Conservation (phyloP, 306 rosid genomes). For the Lupinus albus region DNA sequence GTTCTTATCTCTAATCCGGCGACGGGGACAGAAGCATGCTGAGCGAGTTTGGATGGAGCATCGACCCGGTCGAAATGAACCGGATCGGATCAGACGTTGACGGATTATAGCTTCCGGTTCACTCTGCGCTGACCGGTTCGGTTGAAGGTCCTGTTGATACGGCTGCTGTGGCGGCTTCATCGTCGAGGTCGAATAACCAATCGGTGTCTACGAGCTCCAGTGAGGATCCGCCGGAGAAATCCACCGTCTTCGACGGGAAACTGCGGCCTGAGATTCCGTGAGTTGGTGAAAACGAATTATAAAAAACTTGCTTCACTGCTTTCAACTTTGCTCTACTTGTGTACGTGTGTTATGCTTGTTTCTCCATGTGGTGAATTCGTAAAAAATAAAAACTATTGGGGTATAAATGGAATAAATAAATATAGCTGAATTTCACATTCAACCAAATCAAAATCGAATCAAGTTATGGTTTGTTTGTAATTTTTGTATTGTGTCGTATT, state of each 20-base stretch:
- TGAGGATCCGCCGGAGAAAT: slow-evolving; percentile 80
- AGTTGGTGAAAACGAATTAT: slow-evolving; percentile 51
- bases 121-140: slow-evolving; percentile 39
- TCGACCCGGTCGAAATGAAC: slow-evolving; percentile 43
- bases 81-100: slow-evolving; percentile 44
- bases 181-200: slow-evolving; percentile 57
- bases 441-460: slow-evolving; percentile 47
- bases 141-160: slow-evolving; percentile 44
- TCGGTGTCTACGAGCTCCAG: slow-evolving; percentile 82
- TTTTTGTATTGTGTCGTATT: slow-evolving; percentile 42
- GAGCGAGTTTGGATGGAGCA: slow-evolving; percentile 75
- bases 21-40: slow-evolving; percentile 54
- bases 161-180: not conserved
- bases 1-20: slow-evolving; percentile 48
- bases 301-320: slow-evolving; percentile 15
- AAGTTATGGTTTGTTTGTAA: slow-evolving; percentile 43
- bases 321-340: slow-evolving; percentile 30
- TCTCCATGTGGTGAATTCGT: slow-evolving; percentile 36
- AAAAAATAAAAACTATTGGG: slow-evolving; percentile 38
- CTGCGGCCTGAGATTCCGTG: slow-evolving; percentile 75
- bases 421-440: slow-evolving; percentile 38
- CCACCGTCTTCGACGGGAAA: slow-evolving; percentile 66
- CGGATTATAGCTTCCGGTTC: slow-evolving; percentile 36
- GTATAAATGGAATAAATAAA: slow-evolving; percentile 18
- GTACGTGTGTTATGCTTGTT: slow-evolving; percentile 14